Conservation (phyloP, 441 rosid species). For the Adansonia gregorii region DNA sequence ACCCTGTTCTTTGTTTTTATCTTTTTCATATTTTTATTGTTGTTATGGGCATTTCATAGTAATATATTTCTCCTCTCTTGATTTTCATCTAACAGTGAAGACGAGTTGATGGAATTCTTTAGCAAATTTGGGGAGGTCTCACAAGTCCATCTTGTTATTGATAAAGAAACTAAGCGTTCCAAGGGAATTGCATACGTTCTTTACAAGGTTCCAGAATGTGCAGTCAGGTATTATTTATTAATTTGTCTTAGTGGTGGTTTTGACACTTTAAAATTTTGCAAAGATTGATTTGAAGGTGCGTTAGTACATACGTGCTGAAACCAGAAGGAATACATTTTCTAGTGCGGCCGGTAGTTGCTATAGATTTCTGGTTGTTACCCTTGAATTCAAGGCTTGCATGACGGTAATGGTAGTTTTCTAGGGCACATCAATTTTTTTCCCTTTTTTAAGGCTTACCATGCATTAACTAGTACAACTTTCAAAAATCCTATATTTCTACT, state of each 20-base stretch:
- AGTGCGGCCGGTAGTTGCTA: not conserved
- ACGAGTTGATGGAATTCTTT: slow-evolving; percentile 82
- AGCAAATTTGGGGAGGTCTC: slow-evolving; percentile 58
- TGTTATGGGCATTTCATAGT: not conserved
- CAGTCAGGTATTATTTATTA: slow-evolving; percentile 60
- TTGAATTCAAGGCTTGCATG: slow-evolving; percentile 9
- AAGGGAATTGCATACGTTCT: slow-evolving; percentile 85
- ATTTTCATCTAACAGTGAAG: slow-evolving; percentile 56
- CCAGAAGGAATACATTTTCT: not conserved
- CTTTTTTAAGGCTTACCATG: not conserved
- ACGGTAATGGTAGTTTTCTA: not conserved
- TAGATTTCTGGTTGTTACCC: not conserved
- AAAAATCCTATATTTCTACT: not conserved
- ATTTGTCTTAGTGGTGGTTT: slow-evolving; percentile 1
- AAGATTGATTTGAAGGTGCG: slow-evolving; percentile 13
- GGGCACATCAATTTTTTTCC: not conserved
- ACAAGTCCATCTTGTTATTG: slow-evolving; percentile 81
- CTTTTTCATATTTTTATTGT: not conserved
- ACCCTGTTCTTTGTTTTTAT: not conserved
- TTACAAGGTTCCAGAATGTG: slow-evolving; percentile 65
- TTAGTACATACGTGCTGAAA: slow-evolving; percentile 6
- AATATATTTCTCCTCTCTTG: slow-evolving; percentile 12
- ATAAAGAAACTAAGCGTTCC: slow-evolving; percentile 85
- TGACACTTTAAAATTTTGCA: slow-evolving; percentile 8
- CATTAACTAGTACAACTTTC: not conserved